Percentiles rank a stretch among this genome's conserved stretches.
These are phyloP conservation scores for Lasiodiplodia sp. DNA, from an alignment of 2,329 filamentous ascomycete species.

Conservation along the genomic window DNA sequence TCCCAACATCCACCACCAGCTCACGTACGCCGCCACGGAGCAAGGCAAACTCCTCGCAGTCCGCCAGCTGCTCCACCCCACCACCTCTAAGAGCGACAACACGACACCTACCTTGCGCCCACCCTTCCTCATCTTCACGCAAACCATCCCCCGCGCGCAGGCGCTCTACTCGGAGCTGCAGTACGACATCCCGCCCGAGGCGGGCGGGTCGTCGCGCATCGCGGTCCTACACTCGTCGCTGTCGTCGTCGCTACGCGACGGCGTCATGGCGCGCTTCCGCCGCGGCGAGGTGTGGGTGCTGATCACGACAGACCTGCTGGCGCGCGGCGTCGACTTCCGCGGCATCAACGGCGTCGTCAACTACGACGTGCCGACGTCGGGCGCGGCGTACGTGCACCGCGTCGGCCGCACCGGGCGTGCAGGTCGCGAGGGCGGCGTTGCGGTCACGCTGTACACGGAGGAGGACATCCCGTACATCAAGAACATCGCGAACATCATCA, in stretches of 20 bases:
- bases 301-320: constrained; percentile 92
- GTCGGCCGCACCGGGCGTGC: constrained; percentile 90
- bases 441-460: constrained; percentile 93
- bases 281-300: constrained; percentile 94
- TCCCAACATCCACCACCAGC: constrained; percentile 86
- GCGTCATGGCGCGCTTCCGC: constrained; percentile 88
- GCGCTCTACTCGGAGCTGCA: constrained; percentile 88
- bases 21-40: constrained; percentile 91
- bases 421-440: constrained; percentile 84
- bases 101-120: constrained; percentile 68
- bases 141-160: constrained; percentile 89
- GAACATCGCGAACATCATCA: constrained; percentile 91
- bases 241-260: constrained; percentile 74
- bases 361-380: constrained; percentile 93
- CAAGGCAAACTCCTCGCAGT: constrained; percentile 91
- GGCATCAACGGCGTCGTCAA: constrained; percentile 97
- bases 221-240: constrained; percentile 91
- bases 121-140: constrained; percentile 93
- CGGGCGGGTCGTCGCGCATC: constrained; percentile 82
- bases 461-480: constrained; percentile 92
- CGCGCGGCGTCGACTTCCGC: constrained; percentile 91
- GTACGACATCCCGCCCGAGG: constrained; percentile 91
- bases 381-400: constrained; percentile 90
- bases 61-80: constrained; percentile 85
- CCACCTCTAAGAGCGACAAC: constrained; percentile 58